Evolutionary conservation across 768 basidiomycete genomes (phyloP).

Genomic region (Leccinum imitatum): DNA sequence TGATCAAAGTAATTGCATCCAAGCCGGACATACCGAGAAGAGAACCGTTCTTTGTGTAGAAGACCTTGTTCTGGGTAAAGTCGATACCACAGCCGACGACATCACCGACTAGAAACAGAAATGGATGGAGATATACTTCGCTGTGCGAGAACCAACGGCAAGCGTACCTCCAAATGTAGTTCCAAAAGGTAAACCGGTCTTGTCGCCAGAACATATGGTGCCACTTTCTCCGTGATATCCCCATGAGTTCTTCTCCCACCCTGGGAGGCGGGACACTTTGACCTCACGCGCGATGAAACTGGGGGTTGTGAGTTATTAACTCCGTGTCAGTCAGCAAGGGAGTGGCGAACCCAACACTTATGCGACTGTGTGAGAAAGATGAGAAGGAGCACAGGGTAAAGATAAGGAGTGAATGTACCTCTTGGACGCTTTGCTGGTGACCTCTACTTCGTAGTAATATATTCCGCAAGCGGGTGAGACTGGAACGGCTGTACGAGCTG

Average conservation of each 20-base stretch:
- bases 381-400: slow-evolving; percentile 13
- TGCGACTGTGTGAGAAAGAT: slow-evolving; percentile 48
- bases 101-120: slow-evolving; percentile 64
- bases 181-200: slow-evolving; percentile 70
- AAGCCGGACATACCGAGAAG: slow-evolving; percentile 51
- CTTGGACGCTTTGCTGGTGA: slow-evolving; percentile 74
- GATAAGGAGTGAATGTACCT: slow-evolving; percentile 50
- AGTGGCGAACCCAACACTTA: slow-evolving; percentile 71
- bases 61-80: slow-evolving; percentile 74
- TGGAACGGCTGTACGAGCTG: slow-evolving; percentile 72
- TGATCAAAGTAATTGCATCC: slow-evolving; percentile 9
- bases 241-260: slow-evolving; percentile 86
- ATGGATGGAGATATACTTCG: slow-evolving; percentile 1
- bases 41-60: slow-evolving; percentile 88
- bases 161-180: slow-evolving; percentile 77
- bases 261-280: slow-evolving; percentile 73
- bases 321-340: not conserved
- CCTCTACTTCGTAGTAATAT: slow-evolving; percentile 92
- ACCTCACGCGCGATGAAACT: slow-evolving; percentile 71
- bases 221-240: slow-evolving; percentile 95
- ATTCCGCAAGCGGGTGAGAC: slow-evolving; percentile 88
- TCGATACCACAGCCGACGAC: slow-evolving; percentile 91
- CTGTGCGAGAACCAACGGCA: not conserved
- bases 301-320: slow-evolving; percentile 13
- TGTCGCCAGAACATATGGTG: slow-evolving; percentile 69